A percentile compares a stretch with the other conserved stretches of the same genome.
These are phyloP conservation scores for Termitomyces sp. DNA, from an alignment of 768 basidiomycete genomes.

Conservation along the genomic window DNA sequence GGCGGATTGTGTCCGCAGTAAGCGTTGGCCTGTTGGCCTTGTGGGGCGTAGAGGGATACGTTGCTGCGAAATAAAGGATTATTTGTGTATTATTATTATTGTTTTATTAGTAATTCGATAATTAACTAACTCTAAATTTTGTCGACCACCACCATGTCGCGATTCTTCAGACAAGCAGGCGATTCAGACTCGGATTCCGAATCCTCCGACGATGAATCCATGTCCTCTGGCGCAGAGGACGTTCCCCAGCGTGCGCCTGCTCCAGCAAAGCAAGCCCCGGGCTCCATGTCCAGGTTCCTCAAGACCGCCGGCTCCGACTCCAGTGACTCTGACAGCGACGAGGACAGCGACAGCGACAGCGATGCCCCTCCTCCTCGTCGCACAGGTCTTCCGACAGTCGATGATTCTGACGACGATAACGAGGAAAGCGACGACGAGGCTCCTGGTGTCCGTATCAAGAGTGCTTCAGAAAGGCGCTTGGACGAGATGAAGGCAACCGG, in stretches of 20 bases:
- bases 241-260: constrained; percentile 39
- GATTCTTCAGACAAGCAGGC: constrained; percentile 83
- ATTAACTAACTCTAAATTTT: constrained; percentile 14
- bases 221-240: constrained; percentile 70
- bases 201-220: constrained; percentile 73
- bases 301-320: constrained; percentile 57
- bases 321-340: constrained; percentile 52
- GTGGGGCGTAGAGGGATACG: constrained; percentile 65
- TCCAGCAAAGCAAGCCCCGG: constrained; percentile 38
- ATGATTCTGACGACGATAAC: constrained; percentile 34
- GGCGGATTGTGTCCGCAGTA: constrained; percentile 50
- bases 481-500: constrained; percentile 94
- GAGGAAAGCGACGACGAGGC: constrained; percentile 57
- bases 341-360: constrained; percentile 50
- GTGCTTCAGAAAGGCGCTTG: constrained; percentile 86
- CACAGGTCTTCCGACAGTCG: constrained; percentile 29
- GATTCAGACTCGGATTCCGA: constrained; percentile 76
- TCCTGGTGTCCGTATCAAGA: constrained; percentile 69
- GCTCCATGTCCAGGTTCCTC: constrained; percentile 70
- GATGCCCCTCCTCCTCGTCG: constrained; percentile 27
- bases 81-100: constrained; percentile 1
- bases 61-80: constrained; percentile 8
- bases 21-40: constrained; percentile 54
- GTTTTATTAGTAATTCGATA: neutral
- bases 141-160: constrained; percentile 50